Evolutionary conservation across 2,329 filamentous ascomycete genomes (phyloP).

Genomic region (Neonectria punicea): DNA sequence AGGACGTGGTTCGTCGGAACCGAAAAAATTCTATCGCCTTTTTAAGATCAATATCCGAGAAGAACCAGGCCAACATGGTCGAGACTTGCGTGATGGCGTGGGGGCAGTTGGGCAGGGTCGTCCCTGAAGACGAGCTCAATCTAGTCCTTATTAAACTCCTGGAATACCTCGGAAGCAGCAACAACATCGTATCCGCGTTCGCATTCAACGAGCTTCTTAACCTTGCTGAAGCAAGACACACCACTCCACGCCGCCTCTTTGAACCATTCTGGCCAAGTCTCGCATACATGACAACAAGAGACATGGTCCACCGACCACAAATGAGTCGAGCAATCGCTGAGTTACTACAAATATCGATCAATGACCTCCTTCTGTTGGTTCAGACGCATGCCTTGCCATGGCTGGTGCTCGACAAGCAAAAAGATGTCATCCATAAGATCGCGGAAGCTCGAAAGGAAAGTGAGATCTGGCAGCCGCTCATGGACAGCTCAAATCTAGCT

Average conservation of each 20-base stretch:
- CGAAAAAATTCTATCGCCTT: slow-evolving; percentile 76
- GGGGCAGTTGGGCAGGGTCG: slow-evolving; percentile 82
- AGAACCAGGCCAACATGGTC: slow-evolving; percentile 72
- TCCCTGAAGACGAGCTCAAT: slow-evolving; percentile 85
- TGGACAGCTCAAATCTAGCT: slow-evolving; percentile 67
- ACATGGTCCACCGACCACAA: slow-evolving; percentile 83
- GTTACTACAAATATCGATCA: slow-evolving; percentile 78
- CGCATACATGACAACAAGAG: slow-evolving; percentile 83
- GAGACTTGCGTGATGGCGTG: slow-evolving; percentile 89
- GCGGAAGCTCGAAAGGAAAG: slow-evolving; percentile 79
- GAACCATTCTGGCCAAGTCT: slow-evolving; percentile 90
- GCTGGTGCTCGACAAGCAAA: slow-evolving; percentile 81
- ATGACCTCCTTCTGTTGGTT: slow-evolving; percentile 78
- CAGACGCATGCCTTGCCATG: slow-evolving; percentile 87
- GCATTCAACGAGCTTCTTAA: slow-evolving; percentile 85
- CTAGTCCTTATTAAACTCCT: slow-evolving; percentile 85
- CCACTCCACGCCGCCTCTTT: slow-evolving; percentile 76
- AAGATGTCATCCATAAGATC: slow-evolving; percentile 83
- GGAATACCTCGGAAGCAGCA: slow-evolving; percentile 86
- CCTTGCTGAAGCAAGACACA: slow-evolving; percentile 72
- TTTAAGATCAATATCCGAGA: slow-evolving; percentile 77
- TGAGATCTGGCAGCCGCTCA: slow-evolving; percentile 66
- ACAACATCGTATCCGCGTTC: slow-evolving; percentile 80
- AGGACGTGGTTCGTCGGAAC: slow-evolving; percentile 54
- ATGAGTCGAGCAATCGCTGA: slow-evolving; percentile 84